Conservation (phyloP, 768 basidiomycete species). For the Multifurca ochricompacta region DNA sequence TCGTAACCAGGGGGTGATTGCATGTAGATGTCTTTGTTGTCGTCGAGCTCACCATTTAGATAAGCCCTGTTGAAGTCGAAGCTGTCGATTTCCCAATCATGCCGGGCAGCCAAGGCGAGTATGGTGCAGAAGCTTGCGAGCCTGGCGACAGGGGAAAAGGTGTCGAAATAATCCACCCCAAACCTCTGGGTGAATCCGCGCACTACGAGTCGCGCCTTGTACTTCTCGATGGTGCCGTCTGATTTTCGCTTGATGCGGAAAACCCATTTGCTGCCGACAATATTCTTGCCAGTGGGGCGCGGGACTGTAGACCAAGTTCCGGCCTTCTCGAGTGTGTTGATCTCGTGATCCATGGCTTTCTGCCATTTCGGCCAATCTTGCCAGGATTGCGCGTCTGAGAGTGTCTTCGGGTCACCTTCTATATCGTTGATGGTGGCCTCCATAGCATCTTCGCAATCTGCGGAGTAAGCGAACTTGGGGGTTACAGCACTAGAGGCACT, state of each 20-base stretch:
- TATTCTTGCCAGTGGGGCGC: background rate
- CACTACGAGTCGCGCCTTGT: conserved; percentile 37
- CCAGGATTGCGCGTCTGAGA: no score
- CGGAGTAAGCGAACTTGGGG: no score
- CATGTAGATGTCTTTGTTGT: background rate
- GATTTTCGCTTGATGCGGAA: conserved; percentile 25
- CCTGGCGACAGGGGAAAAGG: conserved; percentile 25
- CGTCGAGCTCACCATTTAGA: no score
- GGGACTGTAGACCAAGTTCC: background rate
- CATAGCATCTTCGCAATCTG: no score
- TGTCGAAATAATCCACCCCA: conserved; percentile 32
- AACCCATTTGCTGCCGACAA: conserved; percentile 26
- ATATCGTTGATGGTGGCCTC: no score
- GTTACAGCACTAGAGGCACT: no score
- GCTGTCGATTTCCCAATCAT: background rate
- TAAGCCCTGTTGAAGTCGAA: background rate
- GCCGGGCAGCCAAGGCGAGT: conserved; percentile 25
- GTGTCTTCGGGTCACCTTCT: no score
- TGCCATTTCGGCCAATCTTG: no score
- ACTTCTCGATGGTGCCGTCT: conserved; percentile 4
- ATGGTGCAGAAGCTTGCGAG: conserved; percentile 24
- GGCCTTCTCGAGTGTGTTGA: background rate
- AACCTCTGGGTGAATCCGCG: conserved; percentile 34
- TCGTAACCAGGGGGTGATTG: background rate
- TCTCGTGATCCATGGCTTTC: background rate